A percentile compares a stretch with the other conserved stretches of the same genome.
phyloP scores from a whole-genome alignment of 352 stramenopile genomes.

The Phytophthora cajani region DNA sequence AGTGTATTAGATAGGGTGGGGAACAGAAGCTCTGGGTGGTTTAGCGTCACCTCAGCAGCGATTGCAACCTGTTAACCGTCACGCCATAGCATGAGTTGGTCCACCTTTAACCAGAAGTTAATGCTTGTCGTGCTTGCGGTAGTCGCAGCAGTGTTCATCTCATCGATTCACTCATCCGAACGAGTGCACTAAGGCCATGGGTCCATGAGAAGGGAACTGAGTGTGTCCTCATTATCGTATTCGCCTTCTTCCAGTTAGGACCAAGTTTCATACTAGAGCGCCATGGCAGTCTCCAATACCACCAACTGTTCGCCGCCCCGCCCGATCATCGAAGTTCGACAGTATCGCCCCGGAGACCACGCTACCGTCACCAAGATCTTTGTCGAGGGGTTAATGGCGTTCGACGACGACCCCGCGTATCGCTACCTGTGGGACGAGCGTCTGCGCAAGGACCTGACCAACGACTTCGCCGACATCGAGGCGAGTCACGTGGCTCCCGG shows the following conservation, averaged over 20 bases:
- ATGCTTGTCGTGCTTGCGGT: neutral
- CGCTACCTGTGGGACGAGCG: conserved; percentile 31
- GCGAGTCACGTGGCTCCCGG: conserved; percentile 19
- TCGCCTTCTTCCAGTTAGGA: neutral
- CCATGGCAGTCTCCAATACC: no score
- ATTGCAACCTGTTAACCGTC: neutral
- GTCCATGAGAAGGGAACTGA: neutral
- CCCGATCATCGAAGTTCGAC: neutral
- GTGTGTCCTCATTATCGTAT: neutral
- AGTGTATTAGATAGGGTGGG: neutral
- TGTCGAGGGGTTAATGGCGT: conserved; percentile 3
- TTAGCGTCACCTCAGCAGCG: neutral
- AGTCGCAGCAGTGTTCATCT: neutral
- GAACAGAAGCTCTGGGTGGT: no score
- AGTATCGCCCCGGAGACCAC: conserved; percentile 31
- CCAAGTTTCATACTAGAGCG: no score
- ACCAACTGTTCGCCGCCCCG: no score
- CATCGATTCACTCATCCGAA: neutral
- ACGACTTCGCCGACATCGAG: conserved; percentile 27
- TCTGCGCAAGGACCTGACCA: conserved; percentile 21
- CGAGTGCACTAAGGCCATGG: no score
- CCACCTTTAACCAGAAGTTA: neutral
- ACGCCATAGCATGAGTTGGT: neutral
- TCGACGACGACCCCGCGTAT: conserved; percentile 27
- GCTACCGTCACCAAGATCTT: conserved; percentile 30